Conservation (phyloP, 345 rosid species). For the Gossypioides kirkii region DNA sequence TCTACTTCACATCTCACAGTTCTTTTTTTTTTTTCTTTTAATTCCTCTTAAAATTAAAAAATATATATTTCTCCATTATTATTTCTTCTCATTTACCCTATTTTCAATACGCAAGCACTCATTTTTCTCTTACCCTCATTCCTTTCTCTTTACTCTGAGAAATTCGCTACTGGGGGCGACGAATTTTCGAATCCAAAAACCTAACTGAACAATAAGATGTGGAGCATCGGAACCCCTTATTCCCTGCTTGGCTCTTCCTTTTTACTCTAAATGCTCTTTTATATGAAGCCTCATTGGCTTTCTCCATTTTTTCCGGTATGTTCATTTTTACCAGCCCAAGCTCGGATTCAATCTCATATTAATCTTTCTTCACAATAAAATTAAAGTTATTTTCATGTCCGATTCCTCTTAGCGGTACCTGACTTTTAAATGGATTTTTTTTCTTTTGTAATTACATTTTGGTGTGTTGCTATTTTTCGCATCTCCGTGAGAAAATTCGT, state of each 20-base stretch:
- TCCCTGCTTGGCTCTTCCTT: slow-evolving; percentile 14
- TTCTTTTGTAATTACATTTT: background rate
- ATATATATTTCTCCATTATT: background rate
- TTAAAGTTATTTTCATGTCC: slow-evolving; percentile 14
- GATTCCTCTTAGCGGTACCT: background rate
- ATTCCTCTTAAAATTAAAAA: background rate
- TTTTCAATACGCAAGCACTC: slow-evolving; percentile 1
- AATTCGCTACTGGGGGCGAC: background rate
- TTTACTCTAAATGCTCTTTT: slow-evolving; percentile 28
- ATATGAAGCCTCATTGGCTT: slow-evolving; percentile 37
- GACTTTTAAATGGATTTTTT: slow-evolving; percentile 18
- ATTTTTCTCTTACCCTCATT: background rate
- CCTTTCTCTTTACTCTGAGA: slow-evolving; percentile 17
- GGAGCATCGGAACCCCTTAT: slow-evolving; percentile 21
- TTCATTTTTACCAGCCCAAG: slow-evolving; percentile 15
- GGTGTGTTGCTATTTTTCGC: slow-evolving; percentile 2
- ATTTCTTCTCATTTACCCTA: slow-evolving; percentile 10
- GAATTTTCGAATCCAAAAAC: slow-evolving; percentile 11
- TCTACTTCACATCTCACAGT: background rate
- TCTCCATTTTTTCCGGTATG: slow-evolving; percentile 36
- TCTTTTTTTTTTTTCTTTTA: background rate
- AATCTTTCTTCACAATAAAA: slow-evolving; percentile 16
- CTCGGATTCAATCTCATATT: slow-evolving; percentile 17
- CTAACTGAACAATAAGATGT: slow-evolving; percentile 10
- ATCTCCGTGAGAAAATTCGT: slow-evolving; percentile 8